These are phyloP conservation scores for Xylariaceae sp. DNA, from an alignment of 2,329 filamentous ascomycete species.

Conservation along the genomic window DNA sequence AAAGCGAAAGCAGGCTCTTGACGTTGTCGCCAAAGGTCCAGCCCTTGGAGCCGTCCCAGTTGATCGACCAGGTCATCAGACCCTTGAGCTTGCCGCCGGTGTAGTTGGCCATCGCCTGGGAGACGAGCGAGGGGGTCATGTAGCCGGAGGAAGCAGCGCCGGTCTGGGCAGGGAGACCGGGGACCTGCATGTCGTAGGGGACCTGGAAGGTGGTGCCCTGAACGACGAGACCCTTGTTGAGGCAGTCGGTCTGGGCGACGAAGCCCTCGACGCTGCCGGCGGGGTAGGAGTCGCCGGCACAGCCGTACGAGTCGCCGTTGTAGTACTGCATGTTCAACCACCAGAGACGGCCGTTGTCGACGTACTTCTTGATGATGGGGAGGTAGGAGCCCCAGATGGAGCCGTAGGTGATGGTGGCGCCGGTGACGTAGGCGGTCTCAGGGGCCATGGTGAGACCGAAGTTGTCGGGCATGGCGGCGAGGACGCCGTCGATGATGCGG, in stretches of 20 bases:
- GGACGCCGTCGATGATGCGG: slow-evolving; percentile 35
- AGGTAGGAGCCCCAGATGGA: slow-evolving; percentile 36
- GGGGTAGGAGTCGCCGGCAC: slow-evolving; percentile 31
- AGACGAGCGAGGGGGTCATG: slow-evolving; percentile 30
- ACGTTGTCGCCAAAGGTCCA: slow-evolving; percentile 34
- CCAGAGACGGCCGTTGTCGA: slow-evolving; percentile 35
- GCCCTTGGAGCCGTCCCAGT: slow-evolving; percentile 34
- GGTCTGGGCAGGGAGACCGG: slow-evolving; percentile 34
- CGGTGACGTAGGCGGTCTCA: slow-evolving; percentile 36
- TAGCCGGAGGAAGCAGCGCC: slow-evolving; percentile 34
- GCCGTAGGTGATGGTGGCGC: slow-evolving; percentile 30
- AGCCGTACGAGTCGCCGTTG: slow-evolving; percentile 37
- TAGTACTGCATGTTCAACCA: slow-evolving; percentile 38
- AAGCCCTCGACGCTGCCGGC: slow-evolving; percentile 33
- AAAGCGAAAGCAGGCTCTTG: neutral
- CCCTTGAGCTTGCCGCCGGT: slow-evolving; percentile 31
- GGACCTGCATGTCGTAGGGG: slow-evolving; percentile 34
- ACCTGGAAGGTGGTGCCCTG: slow-evolving; percentile 32
- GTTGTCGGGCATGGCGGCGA: slow-evolving; percentile 48
- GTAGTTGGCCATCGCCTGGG: slow-evolving; percentile 31
- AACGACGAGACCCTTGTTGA: slow-evolving; percentile 31
- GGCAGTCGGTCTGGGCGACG: slow-evolving; percentile 34
- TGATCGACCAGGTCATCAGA: slow-evolving; percentile 36
- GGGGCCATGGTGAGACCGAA: slow-evolving; percentile 51
- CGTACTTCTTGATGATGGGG: slow-evolving; percentile 36